Evolutionary conservation across 371 early-diverging fungal species (phyloP), one percentile per base, ranked within the genome.

Genomic region (Mortierella sp.): DNA sequence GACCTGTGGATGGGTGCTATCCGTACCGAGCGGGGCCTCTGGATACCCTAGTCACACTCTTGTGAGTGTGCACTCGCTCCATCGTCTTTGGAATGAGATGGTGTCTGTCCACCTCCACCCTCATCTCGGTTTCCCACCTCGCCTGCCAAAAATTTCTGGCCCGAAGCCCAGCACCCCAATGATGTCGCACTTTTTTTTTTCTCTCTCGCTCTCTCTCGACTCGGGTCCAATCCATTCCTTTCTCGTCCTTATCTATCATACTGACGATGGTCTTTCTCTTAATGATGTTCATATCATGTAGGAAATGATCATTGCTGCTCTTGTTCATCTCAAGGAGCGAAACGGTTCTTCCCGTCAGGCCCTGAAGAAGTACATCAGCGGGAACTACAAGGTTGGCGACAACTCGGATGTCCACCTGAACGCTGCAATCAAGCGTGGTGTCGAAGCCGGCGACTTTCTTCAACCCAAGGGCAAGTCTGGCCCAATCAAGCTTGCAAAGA

Each of bases 281-380:
- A 37, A 0, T 41, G 24, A 34, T 39, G 37, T 53, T 45, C 34
- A 44, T 10, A 34, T 34, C 17, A 17, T 28, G 28, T 63, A 74
- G 72, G 86, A 87, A 57, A 87, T 87, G 88, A 82, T 87, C 64
- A 79, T 68, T 40, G 85, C 80, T 58, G 90, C 90, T 39, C 86
- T 91, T 59, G 74, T 85, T 34, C 82, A 83, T 48, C 82, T 91
- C 71, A 91, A 91, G 83, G 92, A 92, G 79, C 89, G 92, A 72
- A 88, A 85, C 72, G 94, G 94, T 51, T 86, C 88, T 59, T 88
- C 89, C 45, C 90, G 93, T 71, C 90, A 86, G 65, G 91, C 91
- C 53, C 87, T 94, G 83, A 92, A 91, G 80, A 94, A 92, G 83
- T 92, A 91, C 81, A 91, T 94, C 69, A 79, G 85, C 68, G 86